Evolutionary conservation across 306 rosid genomes (phyloP).

Genomic region (Lathyrus sativus): DNA sequence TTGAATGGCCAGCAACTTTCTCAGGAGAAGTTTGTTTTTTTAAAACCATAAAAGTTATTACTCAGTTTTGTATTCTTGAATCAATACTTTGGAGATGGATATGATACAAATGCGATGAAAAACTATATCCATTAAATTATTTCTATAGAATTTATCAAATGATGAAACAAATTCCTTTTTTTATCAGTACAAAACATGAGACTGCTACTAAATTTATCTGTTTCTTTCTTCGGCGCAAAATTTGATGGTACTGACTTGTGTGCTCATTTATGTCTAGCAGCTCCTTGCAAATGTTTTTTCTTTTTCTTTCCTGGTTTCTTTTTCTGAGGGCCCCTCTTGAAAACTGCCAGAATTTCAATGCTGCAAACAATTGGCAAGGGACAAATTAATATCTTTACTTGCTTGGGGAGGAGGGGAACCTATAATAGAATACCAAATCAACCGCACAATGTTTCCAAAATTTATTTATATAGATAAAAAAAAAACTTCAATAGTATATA

Average conservation of each 20-base stretch:
- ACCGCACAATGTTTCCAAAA: neutral
- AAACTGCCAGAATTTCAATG: constrained; percentile 81
- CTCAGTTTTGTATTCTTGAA: constrained; percentile 47
- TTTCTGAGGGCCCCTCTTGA: constrained; percentile 69
- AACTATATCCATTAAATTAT: constrained; percentile 49
- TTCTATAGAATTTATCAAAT: constrained; percentile 41
- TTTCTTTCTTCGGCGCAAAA: constrained; percentile 26
- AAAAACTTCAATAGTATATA: too few relatives aligned
- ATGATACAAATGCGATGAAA: constrained; percentile 38
- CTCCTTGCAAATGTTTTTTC: constrained; percentile 58
- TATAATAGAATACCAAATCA: constrained; percentile 14
- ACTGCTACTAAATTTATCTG: constrained; percentile 30
- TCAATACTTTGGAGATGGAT: constrained; percentile 43
- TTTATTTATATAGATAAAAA: constrained; percentile 12
- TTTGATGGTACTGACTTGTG: constrained; percentile 10
- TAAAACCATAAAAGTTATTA: constrained; percentile 34
- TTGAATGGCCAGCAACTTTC: constrained; percentile 40
- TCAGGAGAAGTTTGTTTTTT: constrained; percentile 32
- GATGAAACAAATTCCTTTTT: constrained; percentile 25
- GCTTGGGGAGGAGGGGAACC: neutral
- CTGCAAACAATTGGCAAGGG: constrained; percentile 52
- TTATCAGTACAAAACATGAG: constrained; percentile 27
- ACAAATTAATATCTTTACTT: constrained; percentile 22
- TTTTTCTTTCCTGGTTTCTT: constrained; percentile 71
- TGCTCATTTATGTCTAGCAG: constrained; percentile 28